Percentiles rank a stretch among this genome's conserved stretches.
Conservation (phyloP, 192 early-diverging fungal genomes). For the Coemansia reversa region DNA sequence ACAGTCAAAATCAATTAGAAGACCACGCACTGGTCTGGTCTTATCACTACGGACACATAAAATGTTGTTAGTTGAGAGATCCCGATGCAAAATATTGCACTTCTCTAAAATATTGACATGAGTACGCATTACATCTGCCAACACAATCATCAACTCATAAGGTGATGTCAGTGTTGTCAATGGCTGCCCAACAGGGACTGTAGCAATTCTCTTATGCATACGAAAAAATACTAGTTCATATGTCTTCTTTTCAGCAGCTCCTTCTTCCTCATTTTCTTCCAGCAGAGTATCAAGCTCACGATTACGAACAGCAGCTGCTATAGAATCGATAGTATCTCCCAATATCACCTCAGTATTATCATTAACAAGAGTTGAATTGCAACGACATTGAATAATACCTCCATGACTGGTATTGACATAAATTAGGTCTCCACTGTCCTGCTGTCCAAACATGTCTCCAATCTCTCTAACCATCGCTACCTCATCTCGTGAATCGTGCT, state of each 20-base stretch:
- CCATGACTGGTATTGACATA: neutral
- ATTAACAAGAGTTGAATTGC: neutral
- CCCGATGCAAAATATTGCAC: neutral
- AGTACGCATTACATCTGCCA: neutral
- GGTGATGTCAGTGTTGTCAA: neutral
- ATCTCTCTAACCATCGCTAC: neutral
- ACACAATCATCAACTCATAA: neutral
- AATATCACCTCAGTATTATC: neutral
- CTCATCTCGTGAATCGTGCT: neutral
- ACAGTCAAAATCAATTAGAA: neutral
- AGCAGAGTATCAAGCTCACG: neutral
- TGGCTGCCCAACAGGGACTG: neutral
- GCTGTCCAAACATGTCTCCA: neutral
- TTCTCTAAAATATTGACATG: neutral
- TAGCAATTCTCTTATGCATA: neutral
- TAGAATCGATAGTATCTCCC: neutral
- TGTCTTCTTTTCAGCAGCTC: neutral
- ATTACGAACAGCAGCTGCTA: neutral
- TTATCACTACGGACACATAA: neutral
- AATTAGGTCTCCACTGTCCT: neutral
- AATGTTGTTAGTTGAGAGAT: neutral
- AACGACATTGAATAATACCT: neutral
- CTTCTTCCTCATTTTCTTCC: neutral
- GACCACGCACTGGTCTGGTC: neutral
- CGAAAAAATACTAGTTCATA: neutral